Base-by-base conservation (phyloP, 805 yeast species). In the Tetrapisispora phaffii region DNA sequence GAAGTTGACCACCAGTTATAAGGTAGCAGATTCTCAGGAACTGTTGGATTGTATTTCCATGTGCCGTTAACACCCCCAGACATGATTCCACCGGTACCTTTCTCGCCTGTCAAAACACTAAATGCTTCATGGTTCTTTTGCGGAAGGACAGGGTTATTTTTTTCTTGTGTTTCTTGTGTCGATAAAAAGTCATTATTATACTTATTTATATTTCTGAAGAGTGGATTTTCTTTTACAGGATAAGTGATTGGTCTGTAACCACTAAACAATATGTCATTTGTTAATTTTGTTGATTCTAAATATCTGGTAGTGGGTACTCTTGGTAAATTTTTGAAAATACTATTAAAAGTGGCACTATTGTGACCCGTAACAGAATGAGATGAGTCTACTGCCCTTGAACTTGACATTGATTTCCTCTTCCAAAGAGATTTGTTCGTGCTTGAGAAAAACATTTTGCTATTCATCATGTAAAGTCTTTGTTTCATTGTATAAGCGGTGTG, bases 191-290 rank as follows among this genome's bases (percentile, higher is more conserved):
- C 41, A 15, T n/a, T 13, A 13, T 31, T 24, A 8, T 29, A 32
- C 19, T 38, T 48, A 21, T 41, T 47, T 42, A 35, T 50, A 23
- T 47, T 51, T 34, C 56, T 49, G 44, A 59, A 56, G 20, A 62
- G 47, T 26, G 66, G 66, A 42, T 60, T 62, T 39, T 60, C 63
- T 44, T 48, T 52, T 21, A 62, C 62, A 0, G 67, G 67, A 36
- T 59, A 59, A 44, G 50, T 55, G 4, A 60, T 50, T 0, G 67
- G 67, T 31, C 63, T 46, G 46, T 62, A 62, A 16, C 67, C 67
- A 47, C 60, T 55, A 44, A 52, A 60, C 33, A 62, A 45, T 12
- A 62, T 60, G 46, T 62, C 67, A 2, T 56, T 51, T 4, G 55
- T 49, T 20, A 62, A 46, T 41, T 55, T 56, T 16, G 50, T 47